Conservation (phyloP, 1,284 basidiomycete genomes). For the Ustilago sp. region DNA sequence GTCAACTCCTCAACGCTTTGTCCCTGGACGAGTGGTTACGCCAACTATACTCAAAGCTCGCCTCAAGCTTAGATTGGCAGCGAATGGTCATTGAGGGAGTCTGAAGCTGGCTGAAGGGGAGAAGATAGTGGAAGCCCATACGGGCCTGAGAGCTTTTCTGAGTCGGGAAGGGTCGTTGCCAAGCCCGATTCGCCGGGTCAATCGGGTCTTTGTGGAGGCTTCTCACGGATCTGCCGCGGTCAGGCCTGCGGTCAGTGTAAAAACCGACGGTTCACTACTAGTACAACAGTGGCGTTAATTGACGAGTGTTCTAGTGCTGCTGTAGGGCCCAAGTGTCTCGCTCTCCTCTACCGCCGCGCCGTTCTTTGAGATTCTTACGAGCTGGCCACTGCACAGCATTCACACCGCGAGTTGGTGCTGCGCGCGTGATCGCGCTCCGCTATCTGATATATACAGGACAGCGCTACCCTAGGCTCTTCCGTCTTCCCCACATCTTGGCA, state of each 20-base stretch:
- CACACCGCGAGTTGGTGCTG: slow-evolving; percentile 2
- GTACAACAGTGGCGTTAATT: background rate
- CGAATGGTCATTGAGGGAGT: background rate
- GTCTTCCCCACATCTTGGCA: slow-evolving; percentile 7
- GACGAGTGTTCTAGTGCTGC: background rate
- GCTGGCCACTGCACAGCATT: slow-evolving; percentile 6
- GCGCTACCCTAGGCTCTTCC: background rate
- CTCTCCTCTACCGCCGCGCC: background rate
- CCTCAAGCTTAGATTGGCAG: background rate
- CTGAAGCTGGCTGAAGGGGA: background rate
- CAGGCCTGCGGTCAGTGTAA: background rate
- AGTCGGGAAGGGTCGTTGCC: slow-evolving; percentile 10
- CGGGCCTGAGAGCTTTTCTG: background rate
- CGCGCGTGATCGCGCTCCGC: background rate
- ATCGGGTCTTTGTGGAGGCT: background rate
- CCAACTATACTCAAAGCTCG: background rate
- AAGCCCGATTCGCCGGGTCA: background rate
- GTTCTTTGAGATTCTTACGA: background rate
- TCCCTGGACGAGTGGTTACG: too few species aligned
- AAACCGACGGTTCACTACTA: background rate
- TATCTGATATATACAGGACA: slow-evolving; percentile 12
- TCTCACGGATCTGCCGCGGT: slow-evolving; percentile 1
- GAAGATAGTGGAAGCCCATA: background rate
- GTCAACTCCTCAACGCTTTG: background rate
- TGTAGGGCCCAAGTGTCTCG: background rate